These are phyloP conservation scores for Cercospora zeae-maydis DNA, from an alignment of 2,329 filamentous ascomycete species.

Conservation along the genomic window DNA sequence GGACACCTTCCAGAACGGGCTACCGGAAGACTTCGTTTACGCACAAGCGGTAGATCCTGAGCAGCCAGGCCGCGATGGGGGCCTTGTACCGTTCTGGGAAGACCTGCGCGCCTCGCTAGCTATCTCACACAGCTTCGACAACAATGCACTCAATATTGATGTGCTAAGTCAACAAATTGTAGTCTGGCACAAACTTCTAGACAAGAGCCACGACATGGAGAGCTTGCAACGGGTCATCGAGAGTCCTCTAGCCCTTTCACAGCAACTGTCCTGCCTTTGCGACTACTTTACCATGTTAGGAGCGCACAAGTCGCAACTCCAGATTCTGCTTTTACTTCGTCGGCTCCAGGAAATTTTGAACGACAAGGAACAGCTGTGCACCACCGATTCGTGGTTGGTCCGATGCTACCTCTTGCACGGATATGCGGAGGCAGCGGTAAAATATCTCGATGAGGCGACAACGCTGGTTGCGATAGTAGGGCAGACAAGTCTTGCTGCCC, in stretches of 20 bases:
- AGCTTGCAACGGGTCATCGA: constrained; percentile 48
- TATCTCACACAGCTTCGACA: constrained; percentile 31
- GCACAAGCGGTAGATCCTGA: constrained; percentile 7
- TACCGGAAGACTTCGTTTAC: constrained; percentile 14
- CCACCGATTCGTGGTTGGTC: constrained; percentile 40
- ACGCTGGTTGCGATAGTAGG: constrained; percentile 43
- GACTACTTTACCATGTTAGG: constrained; percentile 59
- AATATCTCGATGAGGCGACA: constrained; percentile 58
- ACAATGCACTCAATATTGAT: constrained; percentile 21
- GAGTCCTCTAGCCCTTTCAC: constrained; percentile 47
- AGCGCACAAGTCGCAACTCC: constrained; percentile 40
- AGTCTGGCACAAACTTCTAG: constrained; percentile 40
- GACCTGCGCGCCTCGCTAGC: constrained; percentile 38
- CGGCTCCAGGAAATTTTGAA: constrained; percentile 8
- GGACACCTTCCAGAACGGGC: constrained; percentile 20
- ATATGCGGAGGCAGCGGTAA: constrained; percentile 56
- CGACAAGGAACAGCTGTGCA: constrained; percentile 23
- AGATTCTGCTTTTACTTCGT: constrained; percentile 15
- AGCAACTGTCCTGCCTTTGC: constrained; percentile 52
- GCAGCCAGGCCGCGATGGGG: constrained; percentile 33
- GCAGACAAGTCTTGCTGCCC: constrained; percentile 44
- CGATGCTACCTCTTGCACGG: constrained; percentile 58
- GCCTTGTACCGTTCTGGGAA: constrained; percentile 33
- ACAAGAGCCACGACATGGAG: constrained; percentile 34
- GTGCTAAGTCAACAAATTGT: constrained; percentile 35